Percentiles rank a stretch among this genome's conserved stretches.
phyloP scores from a whole-genome alignment of 768 basidiomycete species.

The Boletus rubescentipes region DNA sequence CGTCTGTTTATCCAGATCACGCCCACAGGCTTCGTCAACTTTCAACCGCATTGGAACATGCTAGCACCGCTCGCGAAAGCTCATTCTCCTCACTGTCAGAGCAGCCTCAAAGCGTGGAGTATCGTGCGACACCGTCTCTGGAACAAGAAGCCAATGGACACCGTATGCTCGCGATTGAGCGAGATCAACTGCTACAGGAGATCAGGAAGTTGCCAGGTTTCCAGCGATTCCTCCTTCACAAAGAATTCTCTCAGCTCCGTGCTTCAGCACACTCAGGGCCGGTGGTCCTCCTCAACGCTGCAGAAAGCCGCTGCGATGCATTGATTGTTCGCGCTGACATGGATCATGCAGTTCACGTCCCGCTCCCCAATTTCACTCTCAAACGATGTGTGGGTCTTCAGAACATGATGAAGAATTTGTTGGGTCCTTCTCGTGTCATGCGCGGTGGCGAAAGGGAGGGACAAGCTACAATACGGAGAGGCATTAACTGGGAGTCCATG shows the following conservation, averaged over 20 bases:
- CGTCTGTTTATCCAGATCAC: background rate
- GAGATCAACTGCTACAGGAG: background rate
- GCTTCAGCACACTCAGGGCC: background rate
- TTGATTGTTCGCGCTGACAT: slow-evolving; percentile 3
- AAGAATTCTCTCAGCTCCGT: background rate
- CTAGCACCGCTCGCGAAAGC: background rate
- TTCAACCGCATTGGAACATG: background rate
- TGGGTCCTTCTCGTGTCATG: background rate
- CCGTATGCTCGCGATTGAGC: slow-evolving; percentile 1
- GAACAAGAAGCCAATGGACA: background rate
- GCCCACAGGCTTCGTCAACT: background rate
- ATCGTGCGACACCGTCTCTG: background rate
- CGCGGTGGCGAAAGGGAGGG: background rate
- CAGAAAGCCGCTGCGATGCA: slow-evolving; percentile 33
- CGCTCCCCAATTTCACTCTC: slow-evolving; percentile 2
- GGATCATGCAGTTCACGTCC: slow-evolving; percentile 1
- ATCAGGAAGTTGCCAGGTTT: slow-evolving; percentile 2
- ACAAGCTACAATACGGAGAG: background rate
- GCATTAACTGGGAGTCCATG: background rate
- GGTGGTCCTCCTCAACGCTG: background rate
- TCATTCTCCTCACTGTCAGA: background rate
- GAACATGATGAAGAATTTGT: background rate
- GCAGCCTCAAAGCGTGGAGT: background rate
- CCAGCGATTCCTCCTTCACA: slow-evolving; percentile 6
- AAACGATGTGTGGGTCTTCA: background rate